These are phyloP conservation scores for Aureoboletus auriporus DNA, from an alignment of 768 basidiomycete genomes.

Conservation along the genomic window DNA sequence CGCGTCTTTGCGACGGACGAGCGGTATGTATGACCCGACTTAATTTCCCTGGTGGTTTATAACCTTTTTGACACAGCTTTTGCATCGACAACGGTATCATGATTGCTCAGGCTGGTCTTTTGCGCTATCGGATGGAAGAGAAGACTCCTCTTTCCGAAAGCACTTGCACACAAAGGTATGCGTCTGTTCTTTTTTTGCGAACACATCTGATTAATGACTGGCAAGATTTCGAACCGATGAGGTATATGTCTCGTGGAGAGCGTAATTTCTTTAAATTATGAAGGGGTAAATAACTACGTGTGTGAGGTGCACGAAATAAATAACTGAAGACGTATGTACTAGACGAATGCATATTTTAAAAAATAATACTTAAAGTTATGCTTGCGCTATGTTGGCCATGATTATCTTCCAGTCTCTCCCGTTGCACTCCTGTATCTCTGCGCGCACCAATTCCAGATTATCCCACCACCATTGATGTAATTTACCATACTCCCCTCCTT, in stretches of 20 bases:
- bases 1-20: conserved; percentile 95
- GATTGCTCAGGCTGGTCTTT: conserved; percentile 97
- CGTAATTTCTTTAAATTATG: conserved; percentile 2
- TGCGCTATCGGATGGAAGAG: conserved; percentile 89
- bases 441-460: conserved; percentile 41
- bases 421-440: conserved; percentile 42
- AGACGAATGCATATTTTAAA: too few species aligned
- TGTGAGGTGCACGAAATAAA: background rate
- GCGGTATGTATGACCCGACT: conserved; percentile 57
- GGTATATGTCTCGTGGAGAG: conserved; percentile 88
- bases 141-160: conserved; percentile 73
- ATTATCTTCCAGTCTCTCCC: conserved; percentile 49
- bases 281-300: background rate
- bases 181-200: background rate
- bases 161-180: conserved; percentile 84
- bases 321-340: background rate
- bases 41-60: background rate
- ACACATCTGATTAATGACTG: conserved; percentile 6
- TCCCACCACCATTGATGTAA: conserved; percentile 82
- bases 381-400: conserved; percentile 41
- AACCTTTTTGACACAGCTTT: conserved; percentile 53
- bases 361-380: background rate
- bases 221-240: conserved; percentile 90
- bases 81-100: conserved; percentile 99
- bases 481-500: conserved; percentile 46